Conservation (phyloP, 2,329 filamentous ascomycete genomes). For the Arthrinium phaeospermum region DNA sequence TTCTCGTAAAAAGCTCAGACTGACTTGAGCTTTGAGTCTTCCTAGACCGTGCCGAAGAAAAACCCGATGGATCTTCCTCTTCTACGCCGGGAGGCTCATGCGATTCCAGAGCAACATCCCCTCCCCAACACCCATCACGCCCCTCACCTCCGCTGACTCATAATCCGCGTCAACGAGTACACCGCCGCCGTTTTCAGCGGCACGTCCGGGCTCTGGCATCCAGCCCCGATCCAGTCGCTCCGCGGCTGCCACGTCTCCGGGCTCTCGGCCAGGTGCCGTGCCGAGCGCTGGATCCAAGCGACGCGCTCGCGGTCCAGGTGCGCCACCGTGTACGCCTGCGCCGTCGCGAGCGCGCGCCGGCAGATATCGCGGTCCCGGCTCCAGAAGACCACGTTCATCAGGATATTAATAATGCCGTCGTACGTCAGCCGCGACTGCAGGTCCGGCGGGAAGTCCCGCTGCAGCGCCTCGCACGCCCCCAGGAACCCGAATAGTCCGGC, state of each 20-base stretch:
- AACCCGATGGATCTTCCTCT: background rate
- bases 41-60: too few species aligned
- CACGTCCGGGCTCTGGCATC: background rate
- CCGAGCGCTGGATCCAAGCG: background rate
- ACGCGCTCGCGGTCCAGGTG: background rate
- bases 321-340: background rate
- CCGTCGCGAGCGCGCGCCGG: background rate
- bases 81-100: background rate
- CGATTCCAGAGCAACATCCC: background rate
- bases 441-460: background rate
- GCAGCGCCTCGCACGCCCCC: background rate
- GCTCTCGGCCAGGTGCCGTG: background rate
- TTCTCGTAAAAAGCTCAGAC: too few species aligned
- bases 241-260: background rate
- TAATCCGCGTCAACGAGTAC: background rate
- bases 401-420: background rate
- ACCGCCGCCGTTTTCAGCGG: background rate
- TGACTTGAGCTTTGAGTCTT: too few species aligned
- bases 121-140: background rate
- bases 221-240: background rate
- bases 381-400: background rate
- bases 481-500: background rate
- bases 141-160: background rate
- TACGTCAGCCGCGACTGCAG: conserved; percentile 8
- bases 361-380: background rate